Percentiles rank a stretch among this genome's conserved stretches.
Evolutionary conservation across 768 basidiomycete species (phyloP).

Genomic region (Tubosaeta sp.): DNA sequence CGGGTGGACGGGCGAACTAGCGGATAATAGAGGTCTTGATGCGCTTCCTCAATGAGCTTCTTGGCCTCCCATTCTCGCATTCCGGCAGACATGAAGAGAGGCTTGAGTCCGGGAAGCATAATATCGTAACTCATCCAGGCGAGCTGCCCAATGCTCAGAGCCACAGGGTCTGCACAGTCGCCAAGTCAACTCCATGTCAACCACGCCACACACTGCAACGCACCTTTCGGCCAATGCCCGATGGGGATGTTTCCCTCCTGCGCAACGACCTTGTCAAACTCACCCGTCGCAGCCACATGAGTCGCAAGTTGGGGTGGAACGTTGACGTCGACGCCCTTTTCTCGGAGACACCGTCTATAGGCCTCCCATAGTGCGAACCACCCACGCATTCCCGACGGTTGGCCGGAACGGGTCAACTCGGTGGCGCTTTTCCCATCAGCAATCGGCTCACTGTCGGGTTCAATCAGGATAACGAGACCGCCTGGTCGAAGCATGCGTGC

Average conservation of each 20-base stretch:
- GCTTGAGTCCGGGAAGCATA: conserved; percentile 58
- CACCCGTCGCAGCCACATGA: conserved; percentile 43
- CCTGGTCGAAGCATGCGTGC: conserved; percentile 66
- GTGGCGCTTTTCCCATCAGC: conserved; percentile 41
- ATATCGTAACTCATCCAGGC: conserved; percentile 73
- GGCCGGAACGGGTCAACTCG: conserved; percentile 29
- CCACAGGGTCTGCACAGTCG: conserved; percentile 43
- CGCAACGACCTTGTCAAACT: conserved; percentile 54
- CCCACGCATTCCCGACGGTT: conserved; percentile 42
- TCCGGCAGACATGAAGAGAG: conserved; percentile 51
- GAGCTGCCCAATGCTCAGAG: conserved; percentile 62
- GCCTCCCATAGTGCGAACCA: conserved; percentile 66
- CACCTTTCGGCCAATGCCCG: conserved; percentile 66
- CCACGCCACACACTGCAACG: conserved; percentile 7
- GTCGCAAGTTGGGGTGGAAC: conserved; percentile 54
- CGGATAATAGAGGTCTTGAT: conserved; percentile 62
- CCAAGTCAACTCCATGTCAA: conserved; percentile 8
- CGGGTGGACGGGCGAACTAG: conserved; percentile 46
- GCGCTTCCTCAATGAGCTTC: conserved; percentile 56
- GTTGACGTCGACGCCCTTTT: conserved; percentile 51
- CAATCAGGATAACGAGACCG: conserved; percentile 64
- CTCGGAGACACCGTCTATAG: conserved; percentile 50
- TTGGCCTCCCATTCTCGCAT: conserved; percentile 51
- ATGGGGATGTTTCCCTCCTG: conserved; percentile 62
- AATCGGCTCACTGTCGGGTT: conserved; percentile 52